phyloP scores from a whole-genome alignment of 306 rosid species.

The Acacia crassicarpa region DNA sequence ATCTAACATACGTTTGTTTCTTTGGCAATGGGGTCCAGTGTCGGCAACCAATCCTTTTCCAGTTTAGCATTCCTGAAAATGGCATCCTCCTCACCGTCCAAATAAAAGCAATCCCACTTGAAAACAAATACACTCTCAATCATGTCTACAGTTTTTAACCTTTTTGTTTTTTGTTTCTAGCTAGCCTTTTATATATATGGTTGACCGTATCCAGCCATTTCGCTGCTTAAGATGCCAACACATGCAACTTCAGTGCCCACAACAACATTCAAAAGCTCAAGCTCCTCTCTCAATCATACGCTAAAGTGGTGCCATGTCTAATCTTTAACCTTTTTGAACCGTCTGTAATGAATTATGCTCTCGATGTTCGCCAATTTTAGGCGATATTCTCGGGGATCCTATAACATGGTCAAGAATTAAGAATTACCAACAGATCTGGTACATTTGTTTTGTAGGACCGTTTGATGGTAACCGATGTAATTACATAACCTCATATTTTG shows the following conservation, averaged over 20 bases:
- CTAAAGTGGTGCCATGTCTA: not conserved
- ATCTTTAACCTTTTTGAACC: too few relatives aligned
- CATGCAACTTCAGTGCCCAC: not conserved
- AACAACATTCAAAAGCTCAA: not conserved
- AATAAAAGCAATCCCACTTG: not conserved
- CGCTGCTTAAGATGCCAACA: too few relatives aligned
- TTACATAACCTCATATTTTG: not conserved
- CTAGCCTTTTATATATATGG: not conserved
- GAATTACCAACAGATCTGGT: not conserved
- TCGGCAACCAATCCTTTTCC: constrained; percentile 35
- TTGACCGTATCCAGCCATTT: not conserved
- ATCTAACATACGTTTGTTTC: not conserved
- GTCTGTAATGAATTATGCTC: too few relatives aligned
- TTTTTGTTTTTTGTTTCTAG: not conserved
- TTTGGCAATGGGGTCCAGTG: constrained; percentile 17
- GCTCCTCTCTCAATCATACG: not conserved
- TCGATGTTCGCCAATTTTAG: not conserved
- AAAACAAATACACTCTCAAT: not conserved
- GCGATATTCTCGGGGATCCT: not conserved
- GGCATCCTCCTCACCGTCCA: constrained; percentile 14
- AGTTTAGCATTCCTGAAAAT: not conserved
- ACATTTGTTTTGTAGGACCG: constrained; percentile 10
- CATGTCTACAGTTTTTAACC: constrained; percentile 16
- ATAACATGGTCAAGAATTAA: not conserved
- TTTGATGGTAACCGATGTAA: constrained; percentile 24